phyloP scores from a whole-genome alignment of 306 rosid genomes.

The Potentilla sterilis region DNA sequence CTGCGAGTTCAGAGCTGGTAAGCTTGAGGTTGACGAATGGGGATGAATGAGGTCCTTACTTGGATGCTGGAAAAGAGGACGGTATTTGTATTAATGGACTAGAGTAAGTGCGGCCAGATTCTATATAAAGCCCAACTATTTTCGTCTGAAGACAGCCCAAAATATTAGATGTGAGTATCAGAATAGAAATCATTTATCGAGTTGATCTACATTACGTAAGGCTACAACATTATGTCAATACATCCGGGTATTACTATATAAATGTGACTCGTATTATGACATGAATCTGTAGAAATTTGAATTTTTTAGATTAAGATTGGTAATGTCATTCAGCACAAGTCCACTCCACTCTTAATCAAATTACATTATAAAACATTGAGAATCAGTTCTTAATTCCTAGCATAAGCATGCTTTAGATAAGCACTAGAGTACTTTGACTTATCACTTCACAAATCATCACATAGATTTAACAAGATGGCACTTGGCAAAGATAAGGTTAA shows the following conservation, averaged over 20 bases:
- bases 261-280: not conserved
- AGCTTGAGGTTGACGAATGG: not conserved
- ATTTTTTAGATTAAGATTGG: not conserved
- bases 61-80: not conserved
- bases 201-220: too few species aligned
- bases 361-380: not conserved
- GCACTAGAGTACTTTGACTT: not conserved
- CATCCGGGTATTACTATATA: too few species aligned
- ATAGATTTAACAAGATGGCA: not conserved
- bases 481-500: not conserved
- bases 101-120: not conserved
- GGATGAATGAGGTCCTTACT: not conserved
- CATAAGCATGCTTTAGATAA: not conserved
- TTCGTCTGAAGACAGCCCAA: too few species aligned
- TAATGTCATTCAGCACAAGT: not conserved
- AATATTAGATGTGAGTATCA: too few species aligned
- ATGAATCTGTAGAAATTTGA: too few species aligned
- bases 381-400: not conserved
- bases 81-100: not conserved
- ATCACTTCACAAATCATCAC: not conserved
- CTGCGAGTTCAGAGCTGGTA: not conserved
- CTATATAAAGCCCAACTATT: too few species aligned
- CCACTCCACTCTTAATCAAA: not conserved
- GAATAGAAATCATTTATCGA: too few species aligned
- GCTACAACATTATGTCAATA: too few species aligned